These are phyloP conservation scores for Castanea sativa DNA, from an alignment of 306 rosid genomes.

Conservation along the genomic window DNA sequence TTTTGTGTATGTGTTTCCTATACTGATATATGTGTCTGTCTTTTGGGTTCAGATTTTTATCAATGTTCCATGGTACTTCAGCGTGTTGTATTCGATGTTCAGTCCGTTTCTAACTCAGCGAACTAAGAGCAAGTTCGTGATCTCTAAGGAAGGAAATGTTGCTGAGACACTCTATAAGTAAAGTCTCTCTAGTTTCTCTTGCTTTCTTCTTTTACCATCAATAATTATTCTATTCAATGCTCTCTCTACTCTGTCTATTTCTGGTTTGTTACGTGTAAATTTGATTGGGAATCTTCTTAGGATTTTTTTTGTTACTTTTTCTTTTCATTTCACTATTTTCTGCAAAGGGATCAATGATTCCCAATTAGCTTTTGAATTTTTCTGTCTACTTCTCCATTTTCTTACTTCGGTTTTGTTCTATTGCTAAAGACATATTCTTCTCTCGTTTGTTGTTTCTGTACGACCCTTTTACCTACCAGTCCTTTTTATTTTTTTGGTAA, in stretches of 20 bases:
- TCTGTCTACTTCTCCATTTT: neutral
- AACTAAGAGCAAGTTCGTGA: conserved; percentile 95
- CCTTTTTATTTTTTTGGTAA: neutral
- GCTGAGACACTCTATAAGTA: conserved; percentile 93
- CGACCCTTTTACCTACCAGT: neutral
- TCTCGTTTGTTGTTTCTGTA: neutral
- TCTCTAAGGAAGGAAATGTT: conserved; percentile 89
- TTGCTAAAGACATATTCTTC: neutral
- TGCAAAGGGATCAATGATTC: neutral
- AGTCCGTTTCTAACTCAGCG: conserved; percentile 94
- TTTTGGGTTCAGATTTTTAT: conserved; percentile 64
- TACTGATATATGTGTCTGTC: neutral
- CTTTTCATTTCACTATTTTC: neutral
- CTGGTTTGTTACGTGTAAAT: neutral
- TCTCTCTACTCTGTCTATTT: neutral
- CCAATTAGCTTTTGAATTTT: neutral
- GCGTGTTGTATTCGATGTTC: conserved; percentile 81
- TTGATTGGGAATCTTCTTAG: conserved; percentile 15
- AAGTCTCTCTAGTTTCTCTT: neutral
- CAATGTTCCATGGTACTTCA: conserved; percentile 99
- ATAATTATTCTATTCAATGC: neutral
- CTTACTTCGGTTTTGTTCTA: conserved; percentile 8
- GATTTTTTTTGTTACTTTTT: too few relatives aligned
- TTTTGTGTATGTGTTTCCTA: neutral
- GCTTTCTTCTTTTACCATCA: neutral